Evolutionary conservation across 2,329 filamentous ascomycete genomes (phyloP), one percentile per base, ranked within the genome.

Genomic region (Neocucurbitaria cava): DNA sequence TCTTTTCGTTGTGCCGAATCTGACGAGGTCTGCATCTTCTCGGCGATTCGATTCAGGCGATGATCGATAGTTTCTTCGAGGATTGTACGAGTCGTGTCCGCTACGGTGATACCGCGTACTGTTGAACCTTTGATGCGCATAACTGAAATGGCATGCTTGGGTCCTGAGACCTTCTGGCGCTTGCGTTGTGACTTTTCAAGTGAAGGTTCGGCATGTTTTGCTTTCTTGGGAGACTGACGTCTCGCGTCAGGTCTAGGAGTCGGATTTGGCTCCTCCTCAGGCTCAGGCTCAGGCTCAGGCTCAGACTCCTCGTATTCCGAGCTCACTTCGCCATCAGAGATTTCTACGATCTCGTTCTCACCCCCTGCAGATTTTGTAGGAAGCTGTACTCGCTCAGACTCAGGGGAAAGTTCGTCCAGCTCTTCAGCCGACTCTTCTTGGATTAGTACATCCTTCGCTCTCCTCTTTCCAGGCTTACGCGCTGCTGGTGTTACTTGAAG

Each of bases 71-170:
- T 79, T 55, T 84, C 81, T 52, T 79, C 77, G 49, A 82, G 80
- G 47, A 71, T 81, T 70, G 70, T 84, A 76, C 58, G 78, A 66
- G 84, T 76, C 2, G 83, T 82, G 51, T 85, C 82, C 35, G 81
- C 81, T 1, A 78, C 76, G 49, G 83, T 84, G 51, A 83, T 78
- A 18, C 69, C 69, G 33, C 64, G 66, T 5, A 74, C 64, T 0
- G 63, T 58, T 13, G 67, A 63, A 15, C 68, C 66, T 71, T 78
- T 62, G 73, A 79, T 56, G 74, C 72, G 68, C 76, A 76, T 74
- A 64, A 63, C 64, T 56, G 54, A 70, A 55, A 49, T 75, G 51
- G 48, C 69, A 56, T 66, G 58, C 67, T 68, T 71, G 24, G 61
- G 64, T n/a, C 64, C 74, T 15, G 58, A 41, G 39, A 61, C 58